phyloP scores from a whole-genome alignment of 345 rosid genomes.

The Eucalyptus erythrocorys region DNA sequence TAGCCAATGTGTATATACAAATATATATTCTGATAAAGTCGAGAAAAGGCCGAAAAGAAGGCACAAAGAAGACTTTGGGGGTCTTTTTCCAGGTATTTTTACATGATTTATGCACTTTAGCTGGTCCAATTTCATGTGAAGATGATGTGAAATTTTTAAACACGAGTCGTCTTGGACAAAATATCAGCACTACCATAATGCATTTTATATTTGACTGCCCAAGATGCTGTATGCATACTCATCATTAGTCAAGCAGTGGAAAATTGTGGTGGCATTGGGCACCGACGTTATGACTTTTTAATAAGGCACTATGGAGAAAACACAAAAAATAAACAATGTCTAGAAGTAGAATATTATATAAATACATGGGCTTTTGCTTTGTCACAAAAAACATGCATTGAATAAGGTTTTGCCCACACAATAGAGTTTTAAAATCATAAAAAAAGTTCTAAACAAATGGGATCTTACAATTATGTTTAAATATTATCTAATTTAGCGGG shows the following conservation, averaged over 20 bases:
- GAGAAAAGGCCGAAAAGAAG: neutral
- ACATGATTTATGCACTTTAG: neutral
- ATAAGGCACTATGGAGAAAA: neutral
- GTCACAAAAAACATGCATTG: neutral
- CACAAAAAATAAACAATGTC: neutral
- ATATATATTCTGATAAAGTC: neutral
- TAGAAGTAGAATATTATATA: neutral
- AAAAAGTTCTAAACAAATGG: too few species aligned
- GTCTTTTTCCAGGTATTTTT: neutral
- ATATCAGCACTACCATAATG: neutral
- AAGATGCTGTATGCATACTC: neutral
- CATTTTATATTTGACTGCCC: neutral
- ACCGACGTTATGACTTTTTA: neutral
- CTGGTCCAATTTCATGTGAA: neutral
- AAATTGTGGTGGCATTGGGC: neutral
- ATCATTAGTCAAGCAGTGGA: neutral
- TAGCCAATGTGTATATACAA: neutral
- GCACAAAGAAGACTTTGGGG: neutral
- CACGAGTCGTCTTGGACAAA: neutral
- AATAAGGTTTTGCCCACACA: fast-evolving
- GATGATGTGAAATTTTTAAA: neutral
- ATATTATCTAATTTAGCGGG: too few species aligned
- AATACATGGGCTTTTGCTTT: neutral
- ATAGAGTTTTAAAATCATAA: neutral
- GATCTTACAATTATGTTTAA: too few species aligned